Evolutionary conservation across 2,329 filamentous ascomycete genomes (phyloP), one percentile per base, ranked within the genome.

Genomic region (Trichoderma sp.): DNA sequence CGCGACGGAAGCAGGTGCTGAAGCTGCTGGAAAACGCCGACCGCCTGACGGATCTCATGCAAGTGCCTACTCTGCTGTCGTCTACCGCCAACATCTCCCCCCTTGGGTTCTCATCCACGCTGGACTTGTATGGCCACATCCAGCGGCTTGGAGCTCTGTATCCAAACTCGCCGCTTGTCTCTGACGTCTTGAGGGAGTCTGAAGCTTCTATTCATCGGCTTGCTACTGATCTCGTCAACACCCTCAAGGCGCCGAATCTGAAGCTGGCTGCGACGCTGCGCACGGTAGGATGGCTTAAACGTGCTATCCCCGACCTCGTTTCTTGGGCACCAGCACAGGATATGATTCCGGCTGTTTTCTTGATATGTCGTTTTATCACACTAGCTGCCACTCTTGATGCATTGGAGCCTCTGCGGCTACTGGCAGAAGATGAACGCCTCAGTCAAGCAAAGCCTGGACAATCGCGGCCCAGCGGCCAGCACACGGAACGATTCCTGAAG

Each of bases 41-140:
- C 80, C 90, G 95, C 70, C 86, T 98, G 3, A 92, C 94, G 34
- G 95, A 98, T 79, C 91, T 98, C 36, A 89, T 99, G 72, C 95
- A 98, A 77, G 87, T 99, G 34, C 96, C 96, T 0, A 90, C 92
- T 0, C 84, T 98, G 39, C 88, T 99, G 15, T 92, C 93, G 13
- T 94, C 95, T 2, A 91, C 95, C 59, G 91, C 95, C 71, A 88
- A 88, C 3, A 83, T 87, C 1, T 86, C 82, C 4, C 85, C 89
- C 4, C 88, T 90, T 73, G 97, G 94, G 75, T 97, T 98, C 83
- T 91, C 94, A 2, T 93, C 94, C 0, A 95, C 95, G 0, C 85
- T 99, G 39, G 96, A 99, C 80, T 86, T 99, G 3, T 92, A 97
- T 78, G 92, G 93, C n/a, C 96, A 98, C 79, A 96, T 98, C 78